These are phyloP conservation scores for Aspergillus sclerotioniger DNA, from an alignment of 495 filamentous ascomycete genomes.

Conservation along the genomic window DNA sequence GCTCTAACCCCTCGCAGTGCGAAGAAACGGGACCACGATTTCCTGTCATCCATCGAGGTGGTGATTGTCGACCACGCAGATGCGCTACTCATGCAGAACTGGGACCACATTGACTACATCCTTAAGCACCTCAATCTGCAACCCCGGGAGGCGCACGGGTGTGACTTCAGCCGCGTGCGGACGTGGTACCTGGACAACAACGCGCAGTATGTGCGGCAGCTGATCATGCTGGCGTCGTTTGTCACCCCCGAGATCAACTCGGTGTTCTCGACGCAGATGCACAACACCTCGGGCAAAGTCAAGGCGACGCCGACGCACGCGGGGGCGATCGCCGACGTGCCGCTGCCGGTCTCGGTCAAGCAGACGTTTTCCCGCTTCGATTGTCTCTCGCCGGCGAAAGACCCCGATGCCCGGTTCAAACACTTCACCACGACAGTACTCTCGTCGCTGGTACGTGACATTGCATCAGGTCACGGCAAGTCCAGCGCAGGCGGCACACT, in stretches of 20 bases:
- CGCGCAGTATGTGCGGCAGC: constrained; percentile 78
- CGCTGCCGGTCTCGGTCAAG: constrained; percentile 63
- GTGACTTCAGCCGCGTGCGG: constrained; percentile 89
- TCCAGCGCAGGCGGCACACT: constrained; percentile 56
- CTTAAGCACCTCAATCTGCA: constrained; percentile 90
- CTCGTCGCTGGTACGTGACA: constrained; percentile 65
- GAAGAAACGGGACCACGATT: constrained; percentile 86
- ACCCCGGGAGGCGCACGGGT: constrained; percentile 85
- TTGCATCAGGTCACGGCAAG: constrained; percentile 40
- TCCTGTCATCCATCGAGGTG: constrained; percentile 87
- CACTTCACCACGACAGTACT: constrained; percentile 81
- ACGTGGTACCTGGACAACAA: constrained; percentile 88
- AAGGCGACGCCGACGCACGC: constrained; percentile 66
- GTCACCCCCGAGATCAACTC: constrained; percentile 86
- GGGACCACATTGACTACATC: constrained; percentile 90
- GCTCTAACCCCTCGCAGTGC: constrained; percentile 32
- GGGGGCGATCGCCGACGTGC: constrained; percentile 64
- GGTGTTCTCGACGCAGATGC: constrained; percentile 71
- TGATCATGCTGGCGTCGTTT: constrained; percentile 74
- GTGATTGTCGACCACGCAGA: constrained; percentile 90
- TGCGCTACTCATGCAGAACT: constrained; percentile 94
- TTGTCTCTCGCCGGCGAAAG: constrained; percentile 59
- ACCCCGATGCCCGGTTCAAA: constrained; percentile 88
- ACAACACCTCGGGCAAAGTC: constrained; percentile 72
- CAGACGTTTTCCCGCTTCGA: constrained; percentile 94